Base-by-base conservation (phyloP, 2,329 filamentous ascomycete species). In the Fusarium sacchari region DNA sequence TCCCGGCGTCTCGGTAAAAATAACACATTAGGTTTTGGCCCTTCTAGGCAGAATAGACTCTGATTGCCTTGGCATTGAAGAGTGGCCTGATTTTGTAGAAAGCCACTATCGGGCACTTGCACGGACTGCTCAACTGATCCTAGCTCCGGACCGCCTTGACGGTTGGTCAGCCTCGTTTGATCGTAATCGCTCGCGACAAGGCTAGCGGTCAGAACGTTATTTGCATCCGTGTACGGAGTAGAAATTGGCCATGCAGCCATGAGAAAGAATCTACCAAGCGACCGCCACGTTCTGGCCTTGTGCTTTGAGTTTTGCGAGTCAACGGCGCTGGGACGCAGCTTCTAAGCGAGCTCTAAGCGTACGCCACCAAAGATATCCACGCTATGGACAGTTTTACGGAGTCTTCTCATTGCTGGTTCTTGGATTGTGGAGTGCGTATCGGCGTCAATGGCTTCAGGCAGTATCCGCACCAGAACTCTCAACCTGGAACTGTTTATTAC, bases 11-110 rank as follows among this genome's bases (percentile, higher is more conserved):
- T n/a, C n/a, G n/a, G n/a, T n/a, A n/a, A n/a, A n/a, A n/a, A n/a
- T n/a, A n/a, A n/a, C n/a, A n/a, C n/a, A n/a, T n/a, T n/a, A n/a
- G n/a, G n/a, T n/a, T n/a, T n/a, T n/a, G n/a, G n/a, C n/a, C n/a
- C n/a, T n/a, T n/a, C n/a, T n/a, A n/a, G n/a, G n/a, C n/a, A n/a
- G n/a, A n/a, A n/a, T n/a, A n/a, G n/a, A n/a, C n/a, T n/a, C n/a
- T n/a, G n/a, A n/a, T n/a, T n/a, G n/a, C 40, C 69, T 72, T 76
- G 71, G 69, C 65, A 67, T 39, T 40, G 20, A 47, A 44, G 50
- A 64, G 69, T 76, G 76, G 75, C 42, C 76, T 76, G 72, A 71
- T 77, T 44, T 67, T 67, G 60, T 62, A 71, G 71, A 71, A 74
- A 72, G 59, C 36, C 64, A 74, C 72, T 60, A 59, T 66, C 52